These are phyloP conservation scores for Syzygium grande DNA, from an alignment of 345 rosid genomes.

Conservation along the genomic window DNA sequence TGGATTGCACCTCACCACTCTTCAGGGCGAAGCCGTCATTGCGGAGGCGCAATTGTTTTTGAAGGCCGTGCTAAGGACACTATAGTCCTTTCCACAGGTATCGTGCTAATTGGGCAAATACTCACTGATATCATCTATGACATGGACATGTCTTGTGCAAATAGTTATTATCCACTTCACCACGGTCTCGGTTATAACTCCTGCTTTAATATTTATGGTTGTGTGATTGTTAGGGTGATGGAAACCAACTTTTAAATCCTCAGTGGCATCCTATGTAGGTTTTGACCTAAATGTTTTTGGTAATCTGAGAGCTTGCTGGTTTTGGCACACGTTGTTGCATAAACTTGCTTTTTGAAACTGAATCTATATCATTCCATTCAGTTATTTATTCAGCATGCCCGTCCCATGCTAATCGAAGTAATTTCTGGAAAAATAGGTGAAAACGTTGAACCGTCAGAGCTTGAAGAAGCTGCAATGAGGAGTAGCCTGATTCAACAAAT, in stretches of 20 bases:
- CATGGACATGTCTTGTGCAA: neutral
- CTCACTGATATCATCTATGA: neutral
- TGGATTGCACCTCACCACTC: constrained; percentile 89
- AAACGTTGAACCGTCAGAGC: constrained; percentile 73
- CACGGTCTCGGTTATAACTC: neutral
- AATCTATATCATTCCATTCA: neutral
- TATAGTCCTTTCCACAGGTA: constrained; percentile 87
- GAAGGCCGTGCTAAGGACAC: constrained; percentile 95
- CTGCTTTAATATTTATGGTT: neutral
- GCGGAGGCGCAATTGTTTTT: constrained; percentile 71
- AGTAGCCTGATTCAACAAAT: constrained; percentile 72
- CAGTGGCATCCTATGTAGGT: neutral
- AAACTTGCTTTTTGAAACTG: neutral
- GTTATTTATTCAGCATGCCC: neutral
- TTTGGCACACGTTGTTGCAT: neutral
- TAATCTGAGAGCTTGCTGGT: neutral
- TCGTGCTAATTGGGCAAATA: neutral
- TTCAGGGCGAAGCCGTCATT: constrained; percentile 52
- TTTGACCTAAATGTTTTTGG: neutral
- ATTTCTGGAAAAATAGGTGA: constrained; percentile 42
- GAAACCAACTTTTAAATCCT: neutral
- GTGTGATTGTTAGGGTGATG: neutral
- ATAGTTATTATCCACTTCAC: neutral
- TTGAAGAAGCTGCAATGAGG: constrained; percentile 86
- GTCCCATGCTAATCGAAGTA: neutral